Evolutionary conservation across 148 eudicot genomes (phyloP).

Genomic region (Rhododendron ovatum): DNA sequence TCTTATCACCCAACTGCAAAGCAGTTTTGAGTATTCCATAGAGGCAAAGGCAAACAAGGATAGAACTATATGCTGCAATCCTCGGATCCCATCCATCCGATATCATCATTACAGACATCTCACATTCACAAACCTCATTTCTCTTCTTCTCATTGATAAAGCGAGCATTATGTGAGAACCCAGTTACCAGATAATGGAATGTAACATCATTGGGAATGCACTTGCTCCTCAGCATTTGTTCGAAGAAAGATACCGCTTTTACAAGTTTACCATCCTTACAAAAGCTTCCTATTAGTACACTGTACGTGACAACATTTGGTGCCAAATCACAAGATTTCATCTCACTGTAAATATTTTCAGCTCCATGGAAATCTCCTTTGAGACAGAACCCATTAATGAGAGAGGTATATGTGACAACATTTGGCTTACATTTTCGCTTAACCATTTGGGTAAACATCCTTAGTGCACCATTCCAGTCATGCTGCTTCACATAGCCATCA

Average conservation of each 20-base stretch:
- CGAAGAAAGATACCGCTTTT: constrained; percentile 57
- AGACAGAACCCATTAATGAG: constrained; percentile 71
- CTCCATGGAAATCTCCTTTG: constrained; percentile 37
- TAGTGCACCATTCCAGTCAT: constrained; percentile 58
- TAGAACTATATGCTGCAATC: constrained; percentile 62
- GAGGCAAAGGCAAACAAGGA: constrained; percentile 72
- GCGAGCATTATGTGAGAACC: constrained; percentile 44
- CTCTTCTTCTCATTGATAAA: constrained; percentile 10
- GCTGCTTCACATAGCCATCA: constrained; percentile 78
- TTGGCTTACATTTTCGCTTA: constrained; percentile 55
- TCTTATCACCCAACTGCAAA: constrained; percentile 50
- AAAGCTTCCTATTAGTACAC: constrained; percentile 61
- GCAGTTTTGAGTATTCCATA: constrained; percentile 56
- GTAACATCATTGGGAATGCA: constrained; percentile 44
- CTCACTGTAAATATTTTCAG: constrained; percentile 48
- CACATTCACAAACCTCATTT: constrained; percentile 22
- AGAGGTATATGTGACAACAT: constrained; percentile 86
- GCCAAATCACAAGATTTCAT: constrained; percentile 53
- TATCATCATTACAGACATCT: constrained; percentile 35
- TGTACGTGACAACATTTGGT: constrained; percentile 81
- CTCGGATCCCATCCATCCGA: constrained; percentile 50
- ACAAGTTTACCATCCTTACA: constrained; percentile 61
- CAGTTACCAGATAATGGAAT: constrained; percentile 56
- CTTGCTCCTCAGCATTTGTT: constrained; percentile 57
- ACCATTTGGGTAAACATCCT: constrained; percentile 46